Base-by-base conservation (phyloP, 768 basidiomycete species). In the Paxillus ammoniavirescens region DNA sequence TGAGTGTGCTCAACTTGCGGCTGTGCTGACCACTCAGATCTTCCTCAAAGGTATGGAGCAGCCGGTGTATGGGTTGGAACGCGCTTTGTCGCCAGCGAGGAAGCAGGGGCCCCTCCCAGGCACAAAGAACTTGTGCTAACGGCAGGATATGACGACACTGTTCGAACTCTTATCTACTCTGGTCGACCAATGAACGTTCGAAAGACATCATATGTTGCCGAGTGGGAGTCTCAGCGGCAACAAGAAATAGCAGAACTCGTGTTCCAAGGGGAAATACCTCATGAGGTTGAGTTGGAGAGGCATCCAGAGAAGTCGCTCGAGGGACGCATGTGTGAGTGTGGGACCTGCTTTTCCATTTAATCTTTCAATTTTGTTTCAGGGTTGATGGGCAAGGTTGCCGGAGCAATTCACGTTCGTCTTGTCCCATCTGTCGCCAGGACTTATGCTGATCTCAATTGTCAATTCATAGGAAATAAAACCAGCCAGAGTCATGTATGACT, bases 1-100 rank as follows among this genome's bases (percentile, higher is more conserved):
- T 88, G 71, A 54, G 73, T 60, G 21, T 43, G 14, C 38, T 21
- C 21, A 8, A 7, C 42, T 13, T 12, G 15, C 18, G 43, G 36
- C 7, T 10, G 14, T 23, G 3, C 8, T 18, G 17, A 38, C 52
- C 18, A 53, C 47, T 28, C 13, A n/a, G 13, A 49, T 14, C 13
- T 23, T 49, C 17, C 44, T 4, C 26, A 6, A 57, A 88, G 87
- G 49, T 91, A 87, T 58, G 92, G 92, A 44, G 92, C 91, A 5
- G 77, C 86, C 3, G 92, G 86, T 42, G 87, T 93, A 3, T 94
- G 92, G 92, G 89, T 91, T 36, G 89, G 89, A 38, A 93, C 91
- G 5, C 84, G 91, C 37, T 93, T 93, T 64, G 89, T 92, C 40
- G 89, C 91, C 10, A 84, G 85, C 61, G 82, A 77, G 36, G 89